Evolutionary conservation across 495 filamentous ascomycete species (phyloP), one percentile per base, ranked within the genome.

Genomic region (Tuber microsphaerosporum): DNA sequence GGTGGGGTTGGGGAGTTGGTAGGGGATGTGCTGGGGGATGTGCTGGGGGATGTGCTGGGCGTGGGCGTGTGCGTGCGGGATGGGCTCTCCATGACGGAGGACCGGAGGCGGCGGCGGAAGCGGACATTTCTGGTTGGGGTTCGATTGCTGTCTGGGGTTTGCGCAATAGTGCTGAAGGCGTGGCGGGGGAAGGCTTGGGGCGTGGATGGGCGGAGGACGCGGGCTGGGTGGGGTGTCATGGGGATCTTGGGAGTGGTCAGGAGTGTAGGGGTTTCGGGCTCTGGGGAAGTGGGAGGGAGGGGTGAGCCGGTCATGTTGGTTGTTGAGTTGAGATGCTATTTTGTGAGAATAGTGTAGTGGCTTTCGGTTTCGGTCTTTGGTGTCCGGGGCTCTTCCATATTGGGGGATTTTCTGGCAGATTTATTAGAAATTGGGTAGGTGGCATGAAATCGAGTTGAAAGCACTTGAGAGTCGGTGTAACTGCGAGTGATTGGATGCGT

Each of bases 221-320:
- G 78, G 91, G 91, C 8, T 87, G 88, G 69, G 88, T 90, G 42
- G 86, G 89, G 22, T 88, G 92, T 76, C 87, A 86, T 71, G 90
- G 88, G 39, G 87, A 89, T 81, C 89, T 91, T 72, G 4, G 56
- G 26, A 31, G 12, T 4, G 14, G 26, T 31, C 17, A 17, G 56
- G 16, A 8, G 14, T 16, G 16, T 34, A 14, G 26, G 56, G 2
- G 51, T 31, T 34, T 65, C 56, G 12, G 56, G 56, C 56, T 17
- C 26, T 65, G 26, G 56, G 26, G 14, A 34, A 65, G 56, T 34
- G 12, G 26, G 56, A 65, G 14, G 26, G 12, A 1, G 14, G 6
- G 26, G 26, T 65, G 26, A 7, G 31, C 3, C 31, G 14, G 56
- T 17, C 26, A 65, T 65, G 16, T 31, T 65, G 31, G 4, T 31